phyloP scores from a whole-genome alignment of 2,329 filamentous ascomycete species.

The Penicillium nordicum region DNA sequence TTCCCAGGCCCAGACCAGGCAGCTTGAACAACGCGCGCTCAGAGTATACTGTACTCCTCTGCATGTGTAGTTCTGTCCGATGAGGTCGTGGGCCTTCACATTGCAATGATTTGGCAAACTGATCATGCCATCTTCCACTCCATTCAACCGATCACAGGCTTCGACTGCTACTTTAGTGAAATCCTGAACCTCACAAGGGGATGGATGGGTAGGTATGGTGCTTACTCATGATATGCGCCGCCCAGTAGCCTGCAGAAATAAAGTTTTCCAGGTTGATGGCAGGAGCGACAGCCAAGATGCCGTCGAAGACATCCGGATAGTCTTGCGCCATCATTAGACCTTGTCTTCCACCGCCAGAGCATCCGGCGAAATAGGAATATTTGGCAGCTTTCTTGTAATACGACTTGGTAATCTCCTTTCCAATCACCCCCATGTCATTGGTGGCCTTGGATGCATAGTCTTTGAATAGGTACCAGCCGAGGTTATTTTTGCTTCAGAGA shows the following conservation, averaged over 20 bases:
- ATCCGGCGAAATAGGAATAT: constrained; percentile 12
- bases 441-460: background rate
- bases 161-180: background rate
- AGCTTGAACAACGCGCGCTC: too few species aligned
- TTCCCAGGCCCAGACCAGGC: too few species aligned
- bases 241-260: background rate
- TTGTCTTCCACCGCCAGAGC: constrained; percentile 16
- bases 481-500: background rate
- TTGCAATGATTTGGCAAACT: background rate
- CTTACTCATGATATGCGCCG: background rate
- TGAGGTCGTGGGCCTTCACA: too few species aligned
- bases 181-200: background rate
- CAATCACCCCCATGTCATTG: background rate
- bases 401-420: background rate
- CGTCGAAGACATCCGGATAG: constrained; percentile 57
- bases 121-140: background rate
- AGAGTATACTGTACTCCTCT: too few species aligned
- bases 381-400: background rate
- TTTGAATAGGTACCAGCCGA: background rate
- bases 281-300: constrained; percentile 45
- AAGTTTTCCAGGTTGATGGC: background rate
- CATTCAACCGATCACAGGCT: background rate
- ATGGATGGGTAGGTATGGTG: background rate
- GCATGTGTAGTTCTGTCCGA: too few species aligned
- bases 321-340: constrained; percentile 42